Conservation (phyloP, 768 basidiomycete genomes). For the Lentinula sp. region DNA sequence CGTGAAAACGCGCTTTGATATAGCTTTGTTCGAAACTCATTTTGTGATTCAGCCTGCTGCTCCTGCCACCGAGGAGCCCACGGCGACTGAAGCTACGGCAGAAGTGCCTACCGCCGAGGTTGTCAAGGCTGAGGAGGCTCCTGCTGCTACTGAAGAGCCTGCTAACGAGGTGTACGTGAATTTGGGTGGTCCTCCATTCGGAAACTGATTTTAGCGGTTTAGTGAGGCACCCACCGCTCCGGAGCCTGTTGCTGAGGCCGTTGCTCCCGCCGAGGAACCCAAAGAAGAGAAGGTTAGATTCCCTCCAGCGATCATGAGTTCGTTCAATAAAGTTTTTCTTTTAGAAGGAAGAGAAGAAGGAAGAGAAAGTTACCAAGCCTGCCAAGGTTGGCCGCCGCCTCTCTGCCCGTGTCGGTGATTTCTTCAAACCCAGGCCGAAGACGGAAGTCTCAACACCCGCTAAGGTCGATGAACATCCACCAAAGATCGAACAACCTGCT, state of each 20-base stretch:
- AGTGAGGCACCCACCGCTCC: constrained; percentile 18
- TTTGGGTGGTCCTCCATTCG: background rate
- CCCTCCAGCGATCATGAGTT: background rate
- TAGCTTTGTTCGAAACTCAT: background rate
- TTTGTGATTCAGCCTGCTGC: constrained; percentile 15
- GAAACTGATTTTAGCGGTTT: background rate
- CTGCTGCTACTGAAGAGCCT: constrained; percentile 43
- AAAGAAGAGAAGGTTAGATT: constrained; percentile 58
- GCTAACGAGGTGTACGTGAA: constrained; percentile 49
- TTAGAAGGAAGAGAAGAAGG: constrained; percentile 42
- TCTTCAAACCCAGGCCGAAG: constrained; percentile 77
- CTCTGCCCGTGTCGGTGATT: constrained; percentile 74
- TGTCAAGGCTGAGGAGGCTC: constrained; percentile 2
- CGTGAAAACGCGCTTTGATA: constrained; percentile 5
- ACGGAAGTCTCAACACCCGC: constrained; percentile 58
- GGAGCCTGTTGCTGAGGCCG: constrained; percentile 22
- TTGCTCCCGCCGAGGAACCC: constrained; percentile 43
- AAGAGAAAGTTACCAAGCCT: constrained; percentile 38
- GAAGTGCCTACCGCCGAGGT: constrained; percentile 40
- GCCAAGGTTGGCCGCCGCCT: constrained; percentile 75
- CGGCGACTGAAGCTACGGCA: constrained; percentile 16
- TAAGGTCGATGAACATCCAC: constrained; percentile 87
- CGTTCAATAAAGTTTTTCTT: background rate
- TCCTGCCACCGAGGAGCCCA: constrained; percentile 29
- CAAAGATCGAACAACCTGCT: constrained; percentile 78